Base-by-base conservation (phyloP, 164 flowering plant species). In the Annona squamosa region DNA sequence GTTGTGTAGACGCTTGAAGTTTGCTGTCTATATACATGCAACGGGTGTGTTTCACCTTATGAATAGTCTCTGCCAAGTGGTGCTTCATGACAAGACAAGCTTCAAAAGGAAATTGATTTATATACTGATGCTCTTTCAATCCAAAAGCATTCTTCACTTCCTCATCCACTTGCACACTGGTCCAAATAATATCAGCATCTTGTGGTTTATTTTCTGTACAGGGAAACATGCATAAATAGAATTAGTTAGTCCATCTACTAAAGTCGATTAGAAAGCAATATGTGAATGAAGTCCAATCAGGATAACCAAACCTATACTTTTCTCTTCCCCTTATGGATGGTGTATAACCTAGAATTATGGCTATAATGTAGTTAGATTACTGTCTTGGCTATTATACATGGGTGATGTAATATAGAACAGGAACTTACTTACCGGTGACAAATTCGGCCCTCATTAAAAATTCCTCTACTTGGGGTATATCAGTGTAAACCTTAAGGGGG, bases 1-100 rank as follows among this genome's bases (percentile, higher is more conserved):
- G 37, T 26, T 26, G 37, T 26, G 1, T 26, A 26, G 37, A 26
- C 37, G 37, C 37, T 26, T 26, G 37, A 26, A 26, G 37, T 26
- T 26, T 26, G 37, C 1, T 26, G 37, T 26, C 37, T 26, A 26
- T 26, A 26, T 26, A 26, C 37, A 26, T 26, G 37, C 37, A 26
- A 26, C 1, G 37, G 37, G 37, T 26, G 37, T 26, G 37, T n/a
- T 16, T 63, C 63, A 95, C 99, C 99, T 91, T 84, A 75, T 90
- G 90, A 80, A 93, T 72, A 45, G 98, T 96, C 69, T 90, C 95
- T 44, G 99, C 97, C 81, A 96, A 84, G 85, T 92, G 97, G 82
- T 96, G 99, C 78, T 96, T 96, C 99, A 96, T 96, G 78, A 96
- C 99, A 57, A 96, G 86, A 81, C 97, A 96, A 81, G 98, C 94